These are phyloP conservation scores for Cladorrhinum sp. DNA, from an alignment of 2,329 filamentous ascomycete species.

Conservation along the genomic window DNA sequence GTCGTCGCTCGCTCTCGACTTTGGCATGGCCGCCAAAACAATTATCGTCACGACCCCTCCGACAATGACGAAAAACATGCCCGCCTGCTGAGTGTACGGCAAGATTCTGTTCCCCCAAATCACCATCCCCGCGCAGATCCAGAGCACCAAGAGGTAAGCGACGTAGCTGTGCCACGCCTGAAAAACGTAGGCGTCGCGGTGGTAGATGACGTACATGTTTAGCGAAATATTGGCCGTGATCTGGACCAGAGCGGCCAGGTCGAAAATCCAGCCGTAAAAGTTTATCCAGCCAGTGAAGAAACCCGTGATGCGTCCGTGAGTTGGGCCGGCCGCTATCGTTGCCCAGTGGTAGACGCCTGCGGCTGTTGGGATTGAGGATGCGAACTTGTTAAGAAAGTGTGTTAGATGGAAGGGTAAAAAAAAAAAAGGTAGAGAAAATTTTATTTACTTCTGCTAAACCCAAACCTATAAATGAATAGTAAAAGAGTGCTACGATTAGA, in stretches of 20 bases:
- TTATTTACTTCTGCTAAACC: constrained; percentile 39
- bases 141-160: constrained; percentile 54
- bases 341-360: constrained; percentile 62
- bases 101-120: constrained; percentile 55
- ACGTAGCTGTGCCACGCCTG: constrained; percentile 59
- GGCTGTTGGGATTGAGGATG: constrained; percentile 59
- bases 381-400: constrained; percentile 41
- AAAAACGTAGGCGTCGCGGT: constrained; percentile 48
- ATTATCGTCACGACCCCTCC: constrained; percentile 53
- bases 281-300: constrained; percentile 51
- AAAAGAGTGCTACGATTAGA: constrained; percentile 42
- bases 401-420: not conserved
- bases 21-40: constrained; percentile 53
- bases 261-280: constrained; percentile 61
- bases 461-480: constrained; percentile 42
- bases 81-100: constrained; percentile 50
- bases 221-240: constrained; percentile 59
- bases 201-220: constrained; percentile 59
- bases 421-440: not conserved
- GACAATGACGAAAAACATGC: constrained; percentile 54
- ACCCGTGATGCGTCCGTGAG: constrained; percentile 50
- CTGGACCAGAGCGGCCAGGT: constrained; percentile 55
- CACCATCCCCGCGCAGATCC: constrained; percentile 50
- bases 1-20: constrained; percentile 45
- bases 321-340: constrained; percentile 53